Evolutionary conservation across 108 stramenopile genomes (phyloP), one percentile per base, ranked within the genome.

Genomic region (Cyclotella baltica): DNA sequence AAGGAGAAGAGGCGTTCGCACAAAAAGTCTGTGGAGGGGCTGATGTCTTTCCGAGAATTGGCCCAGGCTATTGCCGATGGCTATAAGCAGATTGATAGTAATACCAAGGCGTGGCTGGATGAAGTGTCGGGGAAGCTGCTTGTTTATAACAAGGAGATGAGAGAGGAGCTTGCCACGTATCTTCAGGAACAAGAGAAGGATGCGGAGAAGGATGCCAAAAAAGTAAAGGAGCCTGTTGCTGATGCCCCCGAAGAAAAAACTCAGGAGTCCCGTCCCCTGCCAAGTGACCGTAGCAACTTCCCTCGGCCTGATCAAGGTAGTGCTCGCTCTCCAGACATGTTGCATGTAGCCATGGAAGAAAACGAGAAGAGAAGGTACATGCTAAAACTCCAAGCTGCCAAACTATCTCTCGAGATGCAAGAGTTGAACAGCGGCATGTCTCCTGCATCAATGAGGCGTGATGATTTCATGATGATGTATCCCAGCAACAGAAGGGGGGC

Each of bases 1-100:
- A 62, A 62, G 61, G 35, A 62, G 35, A 62, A 62, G 29, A 62
- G 27, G 31, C 61, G 61, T 15, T 34, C 35, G 0, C 61, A 62
- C 35, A 62, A 37, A 33, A 62, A 62, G 35, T 35, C 33, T 62
- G 19, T 11, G 11, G 23, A 62, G 33, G 33, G 13, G 13, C 31
- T 62, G 33, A 62, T 62, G 16, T 25, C 61, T 35, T 62, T 62
- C 19, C 13, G 35, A 33, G 31, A 6, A 15, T 25, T 62, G 23
- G 61, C 61, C 2, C 30, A 62, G 35, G 35, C 33, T 16, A 62
- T 62, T 33, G 61, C 61, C 33, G 61, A 62, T 62, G 33, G 30
- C 27, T 62, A 62, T 25, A 62, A 62, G 34, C 0, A 10, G 16
- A 62, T 62, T 22, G 61, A 62, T 33, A 13, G 18, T 16, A 2